Percentiles rank a stretch among this genome's conserved stretches.
phyloP scores from a whole-genome alignment of 1,139 yeast genomes.

The Wickerhamomyces sp. region DNA sequence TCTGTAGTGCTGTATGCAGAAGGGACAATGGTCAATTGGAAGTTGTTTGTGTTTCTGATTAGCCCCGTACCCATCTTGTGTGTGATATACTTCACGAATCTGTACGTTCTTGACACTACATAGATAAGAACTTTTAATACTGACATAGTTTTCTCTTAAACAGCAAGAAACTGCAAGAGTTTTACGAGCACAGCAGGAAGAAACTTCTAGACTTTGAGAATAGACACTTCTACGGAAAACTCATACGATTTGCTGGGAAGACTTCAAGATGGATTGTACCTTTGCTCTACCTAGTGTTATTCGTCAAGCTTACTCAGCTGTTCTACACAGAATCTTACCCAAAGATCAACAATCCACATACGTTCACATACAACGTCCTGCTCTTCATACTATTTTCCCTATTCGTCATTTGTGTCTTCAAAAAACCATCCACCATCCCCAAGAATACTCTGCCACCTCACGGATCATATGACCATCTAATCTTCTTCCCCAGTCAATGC shows the following conservation, averaged over 20 bases:
- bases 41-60: neutral
- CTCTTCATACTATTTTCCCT: conserved; percentile 31
- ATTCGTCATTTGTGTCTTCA: conserved; percentile 42
- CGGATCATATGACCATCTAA: conserved; percentile 14
- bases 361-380: conserved; percentile 12
- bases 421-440: conserved; percentile 51
- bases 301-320: conserved; percentile 40
- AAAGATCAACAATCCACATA: conserved; percentile 23
- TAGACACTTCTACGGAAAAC: neutral
- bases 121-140: no score
- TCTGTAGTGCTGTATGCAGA: no score
- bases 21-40: neutral
- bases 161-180: neutral
- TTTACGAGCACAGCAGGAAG: neutral
- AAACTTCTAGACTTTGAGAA: neutral
- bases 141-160: no score
- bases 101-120: no score
- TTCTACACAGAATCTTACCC: conserved; percentile 41
- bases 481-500: conserved; percentile 23
- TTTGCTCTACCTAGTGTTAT: conserved; percentile 13
- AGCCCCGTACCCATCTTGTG: conserved; percentile 1
- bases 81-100: neutral
- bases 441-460: conserved; percentile 11
- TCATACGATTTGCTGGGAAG: neutral
- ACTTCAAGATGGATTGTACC: conserved; percentile 17